A percentile compares a stretch with the other conserved stretches of the same genome.
Evolutionary conservation across 495 filamentous ascomycete genomes (phyloP).

Genomic region (Aspergillus heteromorphus): DNA sequence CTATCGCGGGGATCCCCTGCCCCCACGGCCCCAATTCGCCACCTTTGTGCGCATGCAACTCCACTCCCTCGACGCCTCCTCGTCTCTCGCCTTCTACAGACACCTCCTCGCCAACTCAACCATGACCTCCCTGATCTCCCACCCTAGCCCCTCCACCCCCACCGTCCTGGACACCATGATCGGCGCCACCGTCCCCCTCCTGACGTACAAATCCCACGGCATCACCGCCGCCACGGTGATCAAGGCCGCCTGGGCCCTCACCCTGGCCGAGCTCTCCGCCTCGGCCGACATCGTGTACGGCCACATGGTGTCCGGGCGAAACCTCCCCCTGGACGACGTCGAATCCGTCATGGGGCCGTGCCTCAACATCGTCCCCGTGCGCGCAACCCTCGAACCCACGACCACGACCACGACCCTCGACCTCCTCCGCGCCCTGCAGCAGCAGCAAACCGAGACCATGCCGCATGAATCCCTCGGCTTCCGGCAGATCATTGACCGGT

Average conservation of each 20-base stretch:
- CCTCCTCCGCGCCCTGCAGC: slow-evolving; percentile 41
- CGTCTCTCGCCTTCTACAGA: slow-evolving; percentile 18
- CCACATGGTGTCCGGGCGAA: slow-evolving; percentile 29
- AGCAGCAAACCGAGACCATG: slow-evolving; percentile 42
- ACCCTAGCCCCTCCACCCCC: slow-evolving; percentile 14
- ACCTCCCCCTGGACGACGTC: slow-evolving; percentile 25
- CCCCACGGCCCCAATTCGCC: slow-evolving; percentile 44
- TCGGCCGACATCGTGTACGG: slow-evolving; percentile 43
- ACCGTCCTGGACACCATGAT: slow-evolving; percentile 22
- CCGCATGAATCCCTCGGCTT: slow-evolving; percentile 43
- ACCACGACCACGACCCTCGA: slow-evolving; percentile 30
- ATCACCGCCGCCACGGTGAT: slow-evolving; percentile 25
- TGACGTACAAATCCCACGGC: slow-evolving; percentile 16
- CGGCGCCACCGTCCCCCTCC: slow-evolving; percentile 13
- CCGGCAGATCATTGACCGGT: slow-evolving; percentile 43
- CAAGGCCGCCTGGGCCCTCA: slow-evolving; percentile 43
- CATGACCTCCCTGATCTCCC: slow-evolving; percentile 25
- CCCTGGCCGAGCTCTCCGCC: slow-evolving; percentile 35
- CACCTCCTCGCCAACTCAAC: too few species aligned
- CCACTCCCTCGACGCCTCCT: slow-evolving; percentile 19
- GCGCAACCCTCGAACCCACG: slow-evolving; percentile 29
- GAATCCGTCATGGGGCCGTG: slow-evolving; percentile 39
- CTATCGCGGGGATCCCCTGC: slow-evolving; percentile 18
- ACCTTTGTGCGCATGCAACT: slow-evolving; percentile 36
- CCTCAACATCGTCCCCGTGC: slow-evolving; percentile 43